Evolutionary conservation across 768 basidiomycete genomes (phyloP).

Genomic region (Cyclocybe aegerita): DNA sequence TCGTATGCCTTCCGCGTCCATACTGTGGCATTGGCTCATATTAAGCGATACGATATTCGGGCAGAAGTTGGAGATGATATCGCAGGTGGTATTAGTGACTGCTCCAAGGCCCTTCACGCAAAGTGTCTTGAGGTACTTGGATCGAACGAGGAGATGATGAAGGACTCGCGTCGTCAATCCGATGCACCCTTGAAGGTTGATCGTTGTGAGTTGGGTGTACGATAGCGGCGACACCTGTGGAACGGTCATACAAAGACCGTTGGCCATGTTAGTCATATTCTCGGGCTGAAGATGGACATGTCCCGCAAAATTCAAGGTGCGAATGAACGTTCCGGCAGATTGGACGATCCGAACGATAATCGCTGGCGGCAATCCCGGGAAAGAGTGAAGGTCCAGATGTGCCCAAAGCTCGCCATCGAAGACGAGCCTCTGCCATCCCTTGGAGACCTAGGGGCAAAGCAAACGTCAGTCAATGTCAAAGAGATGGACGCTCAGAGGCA

Average conservation of each 20-base stretch:
- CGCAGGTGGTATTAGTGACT: conserved; percentile 76
- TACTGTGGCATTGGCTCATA: conserved; percentile 66
- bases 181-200: conserved; percentile 76
- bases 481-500: conserved; percentile 25
- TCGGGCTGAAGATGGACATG: conserved; percentile 50
- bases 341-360: conserved; percentile 54
- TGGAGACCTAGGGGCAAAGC: conserved; percentile 59
- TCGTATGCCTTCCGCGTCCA: conserved; percentile 65
- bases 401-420: conserved; percentile 90
- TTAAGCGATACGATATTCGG: conserved; percentile 60
- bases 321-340: conserved; percentile 64
- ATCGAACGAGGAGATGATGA: conserved; percentile 66
- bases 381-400: conserved; percentile 58
- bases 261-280: conserved; percentile 51
- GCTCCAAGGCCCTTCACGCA: conserved; percentile 66
- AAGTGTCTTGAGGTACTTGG: conserved; percentile 56
- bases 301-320: conserved; percentile 60
- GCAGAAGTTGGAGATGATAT: conserved; percentile 60
- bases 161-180: conserved; percentile 64
- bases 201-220: conserved; percentile 65
- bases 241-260: conserved; percentile 48
- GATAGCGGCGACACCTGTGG: conserved; percentile 30
- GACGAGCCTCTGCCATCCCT: conserved; percentile 69
- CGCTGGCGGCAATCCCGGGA: conserved; percentile 53
- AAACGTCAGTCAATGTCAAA: conserved; percentile 5